Base-by-base conservation (phyloP, 1,284 basidiomycete genomes). In the Melampsora larici-populina region DNA sequence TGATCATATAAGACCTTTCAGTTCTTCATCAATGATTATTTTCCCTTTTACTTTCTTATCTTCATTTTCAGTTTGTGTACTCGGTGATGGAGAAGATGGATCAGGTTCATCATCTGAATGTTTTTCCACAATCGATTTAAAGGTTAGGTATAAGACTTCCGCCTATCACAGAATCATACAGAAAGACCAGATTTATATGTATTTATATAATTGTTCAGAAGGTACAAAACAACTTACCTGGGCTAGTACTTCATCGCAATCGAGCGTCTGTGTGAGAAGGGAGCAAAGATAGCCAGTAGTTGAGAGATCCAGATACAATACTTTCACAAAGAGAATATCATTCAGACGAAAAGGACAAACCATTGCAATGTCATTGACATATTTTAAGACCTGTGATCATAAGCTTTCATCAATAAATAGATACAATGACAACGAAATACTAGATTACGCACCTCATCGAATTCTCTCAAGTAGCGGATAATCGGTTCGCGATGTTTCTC, bases 401-500 rank as follows among this genome's bases (percentile, higher is more conserved):
- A 29, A 26, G 7, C 26, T n/a, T 5, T 17, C 26, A 24, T 13
- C n/a, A 18, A 8, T 11, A 9, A 4, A n/a, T 49, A 11, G 51
- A 40, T 43, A 51, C 24, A 21, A 46, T 8, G 49, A 18, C 29
- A 13, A 51, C 26, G 63, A 26, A 48, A 58, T 0, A 71, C 4
- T 24, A 21, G 8, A 58, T 3, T 24, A 49, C 80, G 40, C 18
- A 80, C 79, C 78, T 85, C 85, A 80, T 85, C 85, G 73, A 85
- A 87, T 87, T 97, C 93, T 48, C 92, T 89, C 4, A 99, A 88
- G 84, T 99, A 98, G 17, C 95, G 89, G 63, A 98, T 85, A 73
- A 99, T 91, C 82, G 97, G 91, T 81, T 97, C 94, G 49, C 95
- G 87, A 84, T 99, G 94, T 5, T 91, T 92, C 84, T 98, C 93